Conservation (phyloP, 768 basidiomycete species). For the Trametes elegans region DNA sequence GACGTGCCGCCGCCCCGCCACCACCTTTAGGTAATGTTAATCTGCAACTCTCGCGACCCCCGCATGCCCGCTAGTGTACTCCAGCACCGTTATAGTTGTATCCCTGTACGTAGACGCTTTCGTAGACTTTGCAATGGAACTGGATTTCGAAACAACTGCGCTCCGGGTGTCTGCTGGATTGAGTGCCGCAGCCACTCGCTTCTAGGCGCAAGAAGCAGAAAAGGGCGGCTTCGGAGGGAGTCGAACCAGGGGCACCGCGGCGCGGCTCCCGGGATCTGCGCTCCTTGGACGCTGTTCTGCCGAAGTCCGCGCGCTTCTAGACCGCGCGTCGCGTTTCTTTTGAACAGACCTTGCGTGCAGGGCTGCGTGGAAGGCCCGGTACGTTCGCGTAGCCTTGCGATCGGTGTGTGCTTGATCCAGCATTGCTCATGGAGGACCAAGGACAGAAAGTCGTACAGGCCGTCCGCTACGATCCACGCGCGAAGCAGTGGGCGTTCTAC, state of each 20-base stretch:
- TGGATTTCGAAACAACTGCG: background rate
- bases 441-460: too few species aligned
- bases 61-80: background rate
- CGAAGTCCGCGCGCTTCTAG: background rate
- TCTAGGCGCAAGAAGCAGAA: background rate
- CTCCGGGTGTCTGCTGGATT: background rate
- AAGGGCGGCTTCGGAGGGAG: constrained; percentile 3
- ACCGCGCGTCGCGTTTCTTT: too few species aligned
- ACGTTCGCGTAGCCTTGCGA: too few species aligned
- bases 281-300: background rate
- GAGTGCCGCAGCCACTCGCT: background rate
- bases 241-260: background rate
- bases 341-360: too few species aligned
- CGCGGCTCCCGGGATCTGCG: background rate
- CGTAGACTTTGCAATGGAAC: constrained; percentile 8
- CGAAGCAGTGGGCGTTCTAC: too few species aligned
- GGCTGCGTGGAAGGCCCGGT: too few species aligned
- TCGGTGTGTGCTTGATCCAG: too few species aligned
- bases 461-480: too few species aligned
- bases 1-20: too few species aligned
- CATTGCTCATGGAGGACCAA: too few species aligned
- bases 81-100: constrained; percentile 7
- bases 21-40: constrained; percentile 12
- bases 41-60: background rate
- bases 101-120: constrained; percentile 10